These are phyloP conservation scores for Echria macrotheca DNA, from an alignment of 495 filamentous ascomycete genomes.

Conservation along the genomic window DNA sequence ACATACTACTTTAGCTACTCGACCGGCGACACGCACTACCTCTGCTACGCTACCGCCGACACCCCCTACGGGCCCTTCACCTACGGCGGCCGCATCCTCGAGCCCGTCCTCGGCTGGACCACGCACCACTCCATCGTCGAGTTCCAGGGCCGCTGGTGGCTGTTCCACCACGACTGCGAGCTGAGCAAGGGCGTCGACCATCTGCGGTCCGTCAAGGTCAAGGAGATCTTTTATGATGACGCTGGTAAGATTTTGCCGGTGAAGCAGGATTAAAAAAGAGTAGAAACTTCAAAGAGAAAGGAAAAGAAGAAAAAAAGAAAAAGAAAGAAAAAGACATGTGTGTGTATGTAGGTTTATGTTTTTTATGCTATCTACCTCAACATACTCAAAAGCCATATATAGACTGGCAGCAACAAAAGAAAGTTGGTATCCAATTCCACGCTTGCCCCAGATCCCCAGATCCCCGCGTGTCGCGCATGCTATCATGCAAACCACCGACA, in stretches of 20 bases:
- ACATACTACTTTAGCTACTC: slow-evolving; percentile 73
- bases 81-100: slow-evolving; percentile 62
- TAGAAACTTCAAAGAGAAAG: too few relatives aligned
- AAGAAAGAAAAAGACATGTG: neutral
- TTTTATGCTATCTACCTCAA: slow-evolving; percentile 1
- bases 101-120: slow-evolving; percentile 73
- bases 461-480: neutral
- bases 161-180: slow-evolving; percentile 70
- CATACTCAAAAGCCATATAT: too few relatives aligned
- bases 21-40: slow-evolving; percentile 67
- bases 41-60: slow-evolving; percentile 58
- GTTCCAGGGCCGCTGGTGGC: slow-evolving; percentile 61
- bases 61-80: slow-evolving; percentile 64
- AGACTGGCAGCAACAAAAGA: too few relatives aligned
- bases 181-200: slow-evolving; percentile 58
- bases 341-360: neutral
- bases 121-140: slow-evolving; percentile 75
- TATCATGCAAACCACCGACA: too few relatives aligned
- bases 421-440: slow-evolving; percentile 2
- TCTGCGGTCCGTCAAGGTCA: slow-evolving; percentile 62
- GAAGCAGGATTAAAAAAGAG: slow-evolving; percentile 5
- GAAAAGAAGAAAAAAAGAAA: too few relatives aligned
- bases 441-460: neutral
- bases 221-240: slow-evolving; percentile 64
- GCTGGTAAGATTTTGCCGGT: slow-evolving; percentile 51